Evolutionary conservation across 176 grass and related monocot genomes (phyloP), one percentile per base, ranked within the genome.

Genomic region (Leersia perrieri): DNA sequence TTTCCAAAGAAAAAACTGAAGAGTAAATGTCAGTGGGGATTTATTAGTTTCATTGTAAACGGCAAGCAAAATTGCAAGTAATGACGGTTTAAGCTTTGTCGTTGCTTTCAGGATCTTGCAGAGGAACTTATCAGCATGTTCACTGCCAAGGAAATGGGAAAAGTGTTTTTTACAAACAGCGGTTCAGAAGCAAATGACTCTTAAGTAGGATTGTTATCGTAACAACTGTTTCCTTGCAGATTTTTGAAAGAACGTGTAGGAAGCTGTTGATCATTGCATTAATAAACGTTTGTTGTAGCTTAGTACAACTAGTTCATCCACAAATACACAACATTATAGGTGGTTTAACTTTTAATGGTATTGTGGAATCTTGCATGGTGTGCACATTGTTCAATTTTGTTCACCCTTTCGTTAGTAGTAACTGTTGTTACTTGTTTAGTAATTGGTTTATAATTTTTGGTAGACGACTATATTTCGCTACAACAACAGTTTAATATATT

Each of bases 131-230:
- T 95, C 70, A 83, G 82, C 30, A 88, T 89, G 77, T 98, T 95
- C 67, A 95, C 95, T 11, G 90, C 90, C 76, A 95, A 71, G 33
- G 74, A 98, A 88, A 98, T 98, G 95, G 90, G 90, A 32, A 98
- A 95, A 78, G 90, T 94, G n/a, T 98, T 95, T 82, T 98, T 98
- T 84, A 95, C 95, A 38, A 98, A 95, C 60, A 98, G 95, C 10
- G 92, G 95, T 66, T 98, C 95, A 25, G 95, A 98, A 91, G 95
- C 95, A 64, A 98, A 98, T 84, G 95, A 98, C 72, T 95, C 95
- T n/a, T 92, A 95, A 86, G 95, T 98, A 68, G 42, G 70, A 31
- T 35, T 49, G 16, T 60, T 15, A 34, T 49, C 27, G 25, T 34
- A 75, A 51, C 34, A 49, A 64, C 3, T 0, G 14, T 49, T 87